Evolutionary conservation across 768 basidiomycete genomes (phyloP).

Genomic region (Tylopilus vinaceipallidus): DNA sequence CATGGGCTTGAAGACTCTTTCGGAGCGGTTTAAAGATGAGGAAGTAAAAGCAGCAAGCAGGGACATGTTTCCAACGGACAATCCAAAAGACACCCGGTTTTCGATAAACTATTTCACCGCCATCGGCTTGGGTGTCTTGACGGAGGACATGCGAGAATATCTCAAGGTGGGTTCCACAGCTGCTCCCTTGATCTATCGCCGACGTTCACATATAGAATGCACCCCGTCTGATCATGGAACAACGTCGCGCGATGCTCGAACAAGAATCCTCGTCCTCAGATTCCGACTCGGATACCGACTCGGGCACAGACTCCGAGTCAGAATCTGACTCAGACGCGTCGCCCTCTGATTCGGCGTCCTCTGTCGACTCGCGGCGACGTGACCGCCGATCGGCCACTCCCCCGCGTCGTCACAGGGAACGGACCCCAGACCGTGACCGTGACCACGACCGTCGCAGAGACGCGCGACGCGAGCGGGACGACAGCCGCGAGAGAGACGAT

Average conservation of each 20-base stretch:
- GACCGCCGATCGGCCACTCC: conserved; percentile 34
- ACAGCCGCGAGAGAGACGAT: conserved; percentile 27
- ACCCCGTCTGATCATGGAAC: conserved; percentile 90
- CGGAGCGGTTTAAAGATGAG: conserved; percentile 86
- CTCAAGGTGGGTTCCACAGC: conserved; percentile 64
- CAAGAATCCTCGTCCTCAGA: conserved; percentile 52
- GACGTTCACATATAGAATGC: conserved; percentile 62
- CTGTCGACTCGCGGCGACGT: conserved; percentile 32
- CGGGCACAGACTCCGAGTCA: conserved; percentile 36
- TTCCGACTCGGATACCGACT: conserved; percentile 33
- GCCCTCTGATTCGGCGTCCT: conserved; percentile 37
- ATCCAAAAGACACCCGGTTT: conserved; percentile 95
- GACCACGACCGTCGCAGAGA: conserved; percentile 21
- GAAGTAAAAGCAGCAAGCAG: conserved; percentile 70
- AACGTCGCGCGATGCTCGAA: conserved; percentile 84
- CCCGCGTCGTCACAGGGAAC: conserved; percentile 27
- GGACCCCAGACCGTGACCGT: conserved; percentile 12
- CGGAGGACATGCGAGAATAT: conserved; percentile 96
- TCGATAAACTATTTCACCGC: conserved; percentile 98
- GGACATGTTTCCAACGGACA: conserved; percentile 93
- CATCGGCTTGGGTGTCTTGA: conserved; percentile 84
- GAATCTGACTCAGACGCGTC: conserved; percentile 41
- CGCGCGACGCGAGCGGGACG: conserved; percentile 12
- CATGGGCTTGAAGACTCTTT: conserved; percentile 85
- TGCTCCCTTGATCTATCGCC: neutral